Evolutionary conservation across 2,329 filamentous ascomycete genomes (phyloP), one percentile per base, ranked within the genome.

Genomic region (Fusarium metavorans): DNA sequence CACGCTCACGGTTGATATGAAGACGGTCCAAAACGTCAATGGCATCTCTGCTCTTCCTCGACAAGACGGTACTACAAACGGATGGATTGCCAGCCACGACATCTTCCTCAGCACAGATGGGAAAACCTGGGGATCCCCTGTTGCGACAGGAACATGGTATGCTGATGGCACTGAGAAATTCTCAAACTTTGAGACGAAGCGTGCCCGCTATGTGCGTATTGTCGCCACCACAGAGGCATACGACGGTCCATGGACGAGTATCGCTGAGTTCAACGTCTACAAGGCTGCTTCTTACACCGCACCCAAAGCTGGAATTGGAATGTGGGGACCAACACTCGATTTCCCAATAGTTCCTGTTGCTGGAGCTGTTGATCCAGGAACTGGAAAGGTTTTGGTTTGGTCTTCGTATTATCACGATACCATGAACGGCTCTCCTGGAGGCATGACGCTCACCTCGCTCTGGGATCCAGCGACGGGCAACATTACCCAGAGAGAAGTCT

Each of bases 341-440:
- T 74, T 76, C 7, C 73, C 74, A 1, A 50, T 76, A 1, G 70
- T 76, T 14, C 74, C 74, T 4, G 74, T 73, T 0, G 74, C 74
- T 10, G 74, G 62, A 23, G 71, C 68, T 8, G 45, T 76, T 16
- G 70, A 74, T 10, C 73, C 74, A 0, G 69, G 65, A 5, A 60
- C 58, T 1, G 74, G 74, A 30, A 67, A 48, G 7, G 73, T 76
- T 3, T 18, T 76, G 0, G 54, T 76, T 4, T 76, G 68, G 63
- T 72, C 73, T 25, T 35, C 54, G 5, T 58, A 58, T 27, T 35
- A 39, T 27, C 34, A 58, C 16, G 54, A 58, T 37, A 35, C 32
- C 14, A 37, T 58, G 20, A 37, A 30, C n/a, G 34, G 32, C 1
- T 58, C 54, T 11, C 54, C 54, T 13, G 54, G 54, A 4, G 54